Evolutionary conservation across 208 protist genomes (phyloP).

Genomic region (Strigomonas oncopelti): DNA sequence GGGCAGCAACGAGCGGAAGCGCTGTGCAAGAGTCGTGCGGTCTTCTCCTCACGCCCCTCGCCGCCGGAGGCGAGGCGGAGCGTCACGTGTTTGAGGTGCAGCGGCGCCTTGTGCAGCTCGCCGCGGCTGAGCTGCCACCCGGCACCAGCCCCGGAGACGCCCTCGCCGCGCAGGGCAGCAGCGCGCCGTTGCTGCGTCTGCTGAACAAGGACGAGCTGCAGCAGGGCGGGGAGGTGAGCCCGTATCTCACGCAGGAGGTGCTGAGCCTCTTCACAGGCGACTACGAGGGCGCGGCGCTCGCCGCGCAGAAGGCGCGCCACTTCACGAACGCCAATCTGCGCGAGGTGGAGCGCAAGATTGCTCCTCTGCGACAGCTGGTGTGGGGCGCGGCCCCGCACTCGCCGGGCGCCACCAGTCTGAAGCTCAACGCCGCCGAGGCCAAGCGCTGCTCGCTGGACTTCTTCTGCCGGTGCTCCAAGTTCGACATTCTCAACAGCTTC

Average conservation of each 20-base stretch:
- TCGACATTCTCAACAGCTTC: conserved; percentile 30
- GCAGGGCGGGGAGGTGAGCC: conserved; percentile 15
- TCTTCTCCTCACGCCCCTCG: conserved; percentile 53
- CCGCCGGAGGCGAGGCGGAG: conserved; percentile 43
- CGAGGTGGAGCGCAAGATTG: conserved; percentile 36
- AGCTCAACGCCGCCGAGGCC: conserved; percentile 26
- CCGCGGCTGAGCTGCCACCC: conserved; percentile 9
- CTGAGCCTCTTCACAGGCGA: conserved; percentile 70
- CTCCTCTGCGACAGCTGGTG: conserved; percentile 39
- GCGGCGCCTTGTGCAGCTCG: conserved; percentile 29
- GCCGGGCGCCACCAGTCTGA: neutral
- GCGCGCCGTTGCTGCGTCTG: neutral
- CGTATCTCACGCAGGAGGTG: conserved; percentile 50
- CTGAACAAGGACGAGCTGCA: conserved; percentile 9
- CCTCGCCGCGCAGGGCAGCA: neutral
- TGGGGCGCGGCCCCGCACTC: conserved; percentile 16
- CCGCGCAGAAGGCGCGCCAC: conserved; percentile 48
- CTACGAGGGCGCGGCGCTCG: conserved; percentile 51
- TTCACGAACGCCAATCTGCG: conserved; percentile 38
- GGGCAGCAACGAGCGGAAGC: neutral
- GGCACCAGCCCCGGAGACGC: neutral
- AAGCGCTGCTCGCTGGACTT: conserved; percentile 68
- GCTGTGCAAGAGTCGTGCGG: conserved; percentile 45
- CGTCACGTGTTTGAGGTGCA: conserved; percentile 37
- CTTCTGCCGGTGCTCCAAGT: conserved; percentile 75